Evolutionary conservation across 2,329 filamentous ascomycete species (phyloP), one percentile per base, ranked within the genome.

Genomic region (Paecilomyces fulvus): DNA sequence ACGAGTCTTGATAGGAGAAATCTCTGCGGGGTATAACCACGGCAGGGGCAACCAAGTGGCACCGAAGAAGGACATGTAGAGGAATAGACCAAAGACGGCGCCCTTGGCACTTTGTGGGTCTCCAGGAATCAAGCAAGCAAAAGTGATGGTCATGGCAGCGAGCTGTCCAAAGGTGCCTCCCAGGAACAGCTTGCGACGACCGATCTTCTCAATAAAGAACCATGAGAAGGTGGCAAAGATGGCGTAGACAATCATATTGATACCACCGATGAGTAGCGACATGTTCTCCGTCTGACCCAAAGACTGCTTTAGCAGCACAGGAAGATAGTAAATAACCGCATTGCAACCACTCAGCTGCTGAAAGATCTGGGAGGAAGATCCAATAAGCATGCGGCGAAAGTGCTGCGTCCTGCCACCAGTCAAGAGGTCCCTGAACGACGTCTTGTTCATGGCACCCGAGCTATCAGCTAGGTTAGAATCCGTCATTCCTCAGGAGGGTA

Each of bases 21-120:
- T 90, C 66, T 91, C 87, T 1, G 87, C 85, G 0, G 84, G 85
- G 55, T 87, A 87, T 0, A 88, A 70, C 82, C 83, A 83, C 1
- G 82, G 82, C 0, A 84, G 79, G 0, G 75, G 80, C 6, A 81
- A 62, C 78, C 78, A 80, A 1, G 73, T 84, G 0, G 84, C 83
- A 31, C 84, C 85, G 60, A 87, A 88, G 55, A 83, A 84, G 3
- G 83, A 83, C 64, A 88, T 88, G 70, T 87, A 88, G 2, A 83
- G 79, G 72, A 88, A 88, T 11, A 88, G 72, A 56, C 84, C 85
- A 2, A 86, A 83, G 9, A 79, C 70, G 4, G 72, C 71, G 49
- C 73, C 72, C 62, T 73, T 73, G 37, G 71, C 61, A 2, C 64
- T 59, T 2, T 60, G 49, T 1, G 56, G 14, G 2, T 60, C 56